These are phyloP conservation scores for Skeletonema potamos DNA, from an alignment of 108 stramenopile species.

Conservation along the genomic window DNA sequence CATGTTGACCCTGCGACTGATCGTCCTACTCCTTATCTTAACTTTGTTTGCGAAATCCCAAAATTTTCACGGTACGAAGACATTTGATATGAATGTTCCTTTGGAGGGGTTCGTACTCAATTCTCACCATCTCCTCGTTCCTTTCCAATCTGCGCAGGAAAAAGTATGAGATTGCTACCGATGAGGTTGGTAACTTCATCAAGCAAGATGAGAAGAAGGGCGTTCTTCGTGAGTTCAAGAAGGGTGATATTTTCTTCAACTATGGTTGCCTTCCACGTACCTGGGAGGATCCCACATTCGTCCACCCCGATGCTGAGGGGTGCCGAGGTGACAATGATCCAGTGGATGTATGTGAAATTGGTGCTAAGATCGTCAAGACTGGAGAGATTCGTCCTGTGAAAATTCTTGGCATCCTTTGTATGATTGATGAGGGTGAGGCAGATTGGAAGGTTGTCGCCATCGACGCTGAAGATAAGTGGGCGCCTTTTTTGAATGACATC, in stretches of 20 bases:
- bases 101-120: neutral
- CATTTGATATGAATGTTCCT: slow-evolving; percentile 2
- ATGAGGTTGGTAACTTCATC: slow-evolving; percentile 95
- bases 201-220: slow-evolving; percentile 97
- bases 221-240: slow-evolving; percentile 89
- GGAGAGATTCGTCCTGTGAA: slow-evolving; percentile 93
- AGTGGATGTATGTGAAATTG: slow-evolving; percentile 93
- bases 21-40: slow-evolving; percentile 69
- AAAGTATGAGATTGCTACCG: slow-evolving; percentile 95
- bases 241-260: slow-evolving; percentile 98
- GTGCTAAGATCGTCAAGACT: slow-evolving; percentile 66
- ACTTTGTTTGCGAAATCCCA: slow-evolving; percentile 97
- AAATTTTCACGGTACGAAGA: slow-evolving; percentile 87
- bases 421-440: slow-evolving; percentile 99
- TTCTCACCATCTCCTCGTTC: slow-evolving; percentile 1
- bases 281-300: slow-evolving; percentile 96
- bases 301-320: slow-evolving; percentile 92
- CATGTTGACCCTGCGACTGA: slow-evolving; percentile 75
- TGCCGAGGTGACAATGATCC: slow-evolving; percentile 95
- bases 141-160: slow-evolving; percentile 51
- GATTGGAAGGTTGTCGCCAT: slow-evolving; percentile 98
- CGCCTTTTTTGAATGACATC: slow-evolving; percentile 93
- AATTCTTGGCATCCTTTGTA: slow-evolving; percentile 94
- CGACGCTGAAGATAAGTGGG: slow-evolving; percentile 94
- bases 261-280: slow-evolving; percentile 98